A percentile compares a stretch with the other conserved stretches of the same genome.
Evolutionary conservation across 164 flowering plant genomes (phyloP).

Genomic region (Paratinospora sagittata): DNA sequence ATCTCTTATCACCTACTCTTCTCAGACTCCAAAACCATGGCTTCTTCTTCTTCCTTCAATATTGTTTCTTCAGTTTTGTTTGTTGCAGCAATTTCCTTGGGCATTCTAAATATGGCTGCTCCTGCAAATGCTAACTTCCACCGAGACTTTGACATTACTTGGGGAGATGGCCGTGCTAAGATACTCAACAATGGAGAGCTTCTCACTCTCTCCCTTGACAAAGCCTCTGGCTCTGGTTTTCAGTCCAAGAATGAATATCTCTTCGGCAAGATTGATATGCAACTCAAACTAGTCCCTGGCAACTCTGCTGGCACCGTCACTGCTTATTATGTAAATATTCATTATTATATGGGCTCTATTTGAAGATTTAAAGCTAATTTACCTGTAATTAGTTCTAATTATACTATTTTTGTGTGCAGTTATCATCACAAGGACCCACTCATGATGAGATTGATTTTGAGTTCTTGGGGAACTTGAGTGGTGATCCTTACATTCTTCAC

Average conservation of each 20-base stretch:
- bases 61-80: not conserved
- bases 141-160: conserved; percentile 17
- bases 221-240: conserved; percentile 48
- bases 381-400: not conserved
- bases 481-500: conserved; percentile 14
- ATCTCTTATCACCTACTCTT: not conserved
- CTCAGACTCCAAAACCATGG: not conserved
- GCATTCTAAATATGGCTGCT: not conserved
- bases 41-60: not conserved
- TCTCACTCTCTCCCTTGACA: conserved; percentile 42
- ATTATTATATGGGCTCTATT: too few relatives aligned
- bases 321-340: conserved; percentile 36
- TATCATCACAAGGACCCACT: conserved; percentile 23
- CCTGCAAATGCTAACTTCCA: conserved; percentile 17
- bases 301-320: conserved; percentile 65
- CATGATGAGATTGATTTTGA: conserved; percentile 46
- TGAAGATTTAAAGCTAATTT: not conserved
- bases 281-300: conserved; percentile 59
- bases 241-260: conserved; percentile 39
- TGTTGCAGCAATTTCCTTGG: not conserved
- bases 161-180: conserved; percentile 21
- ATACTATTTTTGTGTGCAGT: conserved; percentile 14
- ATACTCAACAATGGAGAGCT: conserved; percentile 36
- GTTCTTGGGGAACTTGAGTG: conserved; percentile 39
- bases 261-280: conserved; percentile 44